These are phyloP conservation scores for Amylostereum chailletii DNA, from an alignment of 1,284 basidiomycete species.

Conservation along the genomic window DNA sequence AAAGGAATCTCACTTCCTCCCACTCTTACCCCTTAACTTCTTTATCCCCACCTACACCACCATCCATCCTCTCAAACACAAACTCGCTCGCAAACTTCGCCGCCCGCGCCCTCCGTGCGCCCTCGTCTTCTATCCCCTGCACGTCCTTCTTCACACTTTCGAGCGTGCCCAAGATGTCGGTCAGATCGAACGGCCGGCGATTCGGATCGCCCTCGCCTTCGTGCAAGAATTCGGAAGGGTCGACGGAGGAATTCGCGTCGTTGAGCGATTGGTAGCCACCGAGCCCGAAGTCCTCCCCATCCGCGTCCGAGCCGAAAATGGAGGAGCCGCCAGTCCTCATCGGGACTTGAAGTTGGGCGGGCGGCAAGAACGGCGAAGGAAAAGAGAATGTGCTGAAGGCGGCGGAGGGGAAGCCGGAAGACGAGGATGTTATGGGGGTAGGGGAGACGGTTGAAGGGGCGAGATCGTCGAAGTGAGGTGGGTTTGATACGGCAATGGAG, in stretches of 20 bases:
- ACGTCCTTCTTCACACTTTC: slow-evolving; percentile 71
- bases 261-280: slow-evolving; percentile 9
- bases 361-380: background rate
- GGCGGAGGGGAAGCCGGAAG: background rate
- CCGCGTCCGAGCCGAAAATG: slow-evolving; percentile 33
- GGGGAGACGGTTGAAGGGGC: background rate
- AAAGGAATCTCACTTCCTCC: too few relatives aligned
- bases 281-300: slow-evolving; percentile 5
- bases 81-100: slow-evolving; percentile 66
- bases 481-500: background rate
- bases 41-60: slow-evolving; percentile 1
- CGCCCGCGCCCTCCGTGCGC: slow-evolving; percentile 55
- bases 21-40: too few relatives aligned
- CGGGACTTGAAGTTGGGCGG: slow-evolving; percentile 15
- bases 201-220: slow-evolving; percentile 20
- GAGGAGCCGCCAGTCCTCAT: slow-evolving; percentile 32
- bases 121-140: slow-evolving; percentile 52
- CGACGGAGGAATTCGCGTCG: background rate
- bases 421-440: background rate
- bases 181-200: slow-evolving; percentile 47
- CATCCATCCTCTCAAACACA: slow-evolving; percentile 53
- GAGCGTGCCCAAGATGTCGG: slow-evolving; percentile 49
- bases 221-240: slow-evolving; percentile 12
- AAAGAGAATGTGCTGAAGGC: background rate
- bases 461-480: background rate